Base-by-base conservation (phyloP, 371 early-diverging fungal species). In the Lichtheimia ornata region DNA sequence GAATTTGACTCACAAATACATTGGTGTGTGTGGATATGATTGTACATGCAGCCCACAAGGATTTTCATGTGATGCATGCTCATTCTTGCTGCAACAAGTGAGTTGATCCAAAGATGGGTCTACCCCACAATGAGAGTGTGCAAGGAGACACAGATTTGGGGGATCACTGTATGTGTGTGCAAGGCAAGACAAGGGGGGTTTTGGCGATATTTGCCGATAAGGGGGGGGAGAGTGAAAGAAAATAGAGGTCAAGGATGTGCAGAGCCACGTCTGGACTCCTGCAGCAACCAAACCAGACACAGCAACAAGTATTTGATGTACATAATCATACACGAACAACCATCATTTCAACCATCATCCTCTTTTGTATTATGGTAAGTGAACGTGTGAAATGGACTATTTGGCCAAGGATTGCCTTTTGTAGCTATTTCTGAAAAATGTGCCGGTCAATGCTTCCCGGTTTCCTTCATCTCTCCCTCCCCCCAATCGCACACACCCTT, bases 41-140 rank as follows among this genome's bases (percentile, higher is more conserved):
- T 35, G 35, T 35, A 35, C 35, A 35, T 35, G 35, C 35, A 35
- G 6, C 9, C 11, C 35, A 35, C 35, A 9, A 35, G 35, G 35
- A 35, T 35, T 35, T 35, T 35, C 35, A 35, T 35, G 35, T 35
- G 35, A 35, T 35, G 35, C 35, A 35, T 35, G 11, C 35, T 35
- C 35, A 35, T 35, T 35, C 11, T 11, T 35, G 28, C 28, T 35
- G 35, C 35, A 35, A 35, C 35, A 35, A 35, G 35, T 35, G 35
- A 35, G 35, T 35, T 35, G 35, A 35, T 35, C 35, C 35, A 35
- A 35, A 35, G 35, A 35, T 57, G 57, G 59, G 53, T 55, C 50
- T 64, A 58, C 69, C 69, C 64, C 69, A 69, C 69, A 69, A 50
- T 43, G 22, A 27, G 15, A 24, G 52, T 40, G 51, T 35, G 35